Evolutionary conservation across 805 yeast genomes (phyloP).

Genomic region (Schizosaccharomyces cryophilus): DNA sequence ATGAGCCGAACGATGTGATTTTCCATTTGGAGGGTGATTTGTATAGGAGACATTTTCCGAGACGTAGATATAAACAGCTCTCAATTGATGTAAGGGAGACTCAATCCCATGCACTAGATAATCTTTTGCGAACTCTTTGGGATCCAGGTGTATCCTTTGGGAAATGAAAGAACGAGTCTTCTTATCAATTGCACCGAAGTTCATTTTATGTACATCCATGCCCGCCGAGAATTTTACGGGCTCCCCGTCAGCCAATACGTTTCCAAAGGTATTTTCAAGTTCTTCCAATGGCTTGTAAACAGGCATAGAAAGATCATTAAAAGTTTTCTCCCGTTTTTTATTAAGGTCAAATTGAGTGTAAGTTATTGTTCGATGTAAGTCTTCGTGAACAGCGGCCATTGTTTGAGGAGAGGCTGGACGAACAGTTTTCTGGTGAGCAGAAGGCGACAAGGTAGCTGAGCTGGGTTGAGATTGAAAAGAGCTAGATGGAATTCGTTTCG

Average conservation of each 20-base stretch:
- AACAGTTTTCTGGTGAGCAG: neutral
- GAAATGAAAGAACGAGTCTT: neutral
- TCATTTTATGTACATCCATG: neutral
- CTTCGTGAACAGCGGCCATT: neutral
- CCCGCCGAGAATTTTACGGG: neutral
- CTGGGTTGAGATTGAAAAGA: neutral
- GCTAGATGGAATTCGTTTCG: neutral
- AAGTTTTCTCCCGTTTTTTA: neutral
- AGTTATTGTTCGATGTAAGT: neutral
- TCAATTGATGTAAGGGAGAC: slow-evolving; percentile 31
- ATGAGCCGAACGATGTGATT: neutral
- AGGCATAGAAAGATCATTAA: neutral
- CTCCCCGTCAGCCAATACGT: neutral
- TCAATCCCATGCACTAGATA: slow-evolving; percentile 28
- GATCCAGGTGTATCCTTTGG: neutral
- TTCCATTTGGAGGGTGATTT: neutral
- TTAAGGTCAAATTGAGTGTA: neutral
- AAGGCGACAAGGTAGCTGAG: neutral
- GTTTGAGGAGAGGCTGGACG: neutral
- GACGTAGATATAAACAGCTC: slow-evolving; percentile 41
- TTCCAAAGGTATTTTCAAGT: neutral
- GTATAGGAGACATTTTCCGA: slow-evolving; percentile 26
- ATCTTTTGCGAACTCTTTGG: neutral
- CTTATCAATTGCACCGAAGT: neutral
- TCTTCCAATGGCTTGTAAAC: neutral